phyloP scores from a whole-genome alignment of 495 filamentous ascomycete genomes.

The Staphylotrichum tortipilum region DNA sequence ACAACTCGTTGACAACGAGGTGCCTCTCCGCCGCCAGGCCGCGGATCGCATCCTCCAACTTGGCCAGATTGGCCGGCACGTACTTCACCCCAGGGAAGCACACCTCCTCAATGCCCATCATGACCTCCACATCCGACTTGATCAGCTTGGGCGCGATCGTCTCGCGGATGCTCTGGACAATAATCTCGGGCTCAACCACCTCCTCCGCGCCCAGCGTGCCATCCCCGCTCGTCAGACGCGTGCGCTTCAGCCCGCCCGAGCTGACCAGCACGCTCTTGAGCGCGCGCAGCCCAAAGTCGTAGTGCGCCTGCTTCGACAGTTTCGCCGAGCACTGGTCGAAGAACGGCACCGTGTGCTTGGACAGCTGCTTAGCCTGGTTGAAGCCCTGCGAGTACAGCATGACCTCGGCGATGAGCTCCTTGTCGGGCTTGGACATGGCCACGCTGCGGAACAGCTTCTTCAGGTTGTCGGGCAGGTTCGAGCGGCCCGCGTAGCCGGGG shows the following conservation, averaged over 20 bases:
- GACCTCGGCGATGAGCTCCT: constrained; percentile 97
- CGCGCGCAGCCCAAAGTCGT: constrained; percentile 95
- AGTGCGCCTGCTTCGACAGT: constrained; percentile 94
- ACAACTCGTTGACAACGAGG: constrained; percentile 79
- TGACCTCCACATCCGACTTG: constrained; percentile 75
- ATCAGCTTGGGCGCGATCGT: constrained; percentile 97
- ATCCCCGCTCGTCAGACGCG: constrained; percentile 52
- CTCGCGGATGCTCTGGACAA: constrained; percentile 95
- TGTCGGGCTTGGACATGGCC: constrained; percentile 99
- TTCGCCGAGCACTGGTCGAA: constrained; percentile 78
- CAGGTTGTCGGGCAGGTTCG: constrained; percentile 94
- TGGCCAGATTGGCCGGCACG: constrained; percentile 72
- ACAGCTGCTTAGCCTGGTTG: constrained; percentile 84
- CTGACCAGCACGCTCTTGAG: constrained; percentile 97
- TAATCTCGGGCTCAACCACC: constrained; percentile 89
- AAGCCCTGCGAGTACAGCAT: constrained; percentile 99
- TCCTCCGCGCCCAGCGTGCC: constrained; percentile 58
- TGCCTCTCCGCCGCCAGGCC: constrained; percentile 73
- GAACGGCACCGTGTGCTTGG: constrained; percentile 92
- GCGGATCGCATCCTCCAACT: constrained; percentile 72
- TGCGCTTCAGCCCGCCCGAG: constrained; percentile 90
- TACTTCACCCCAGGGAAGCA: constrained; percentile 92
- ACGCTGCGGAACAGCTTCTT: constrained; percentile 99
- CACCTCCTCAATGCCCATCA: constrained; percentile 74
- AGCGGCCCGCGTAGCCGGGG: constrained; percentile 94